Percentiles rank a stretch among this genome's conserved stretches.
phyloP scores from a whole-genome alignment of 208 protist species.

The Leishmania braziliensis region DNA sequence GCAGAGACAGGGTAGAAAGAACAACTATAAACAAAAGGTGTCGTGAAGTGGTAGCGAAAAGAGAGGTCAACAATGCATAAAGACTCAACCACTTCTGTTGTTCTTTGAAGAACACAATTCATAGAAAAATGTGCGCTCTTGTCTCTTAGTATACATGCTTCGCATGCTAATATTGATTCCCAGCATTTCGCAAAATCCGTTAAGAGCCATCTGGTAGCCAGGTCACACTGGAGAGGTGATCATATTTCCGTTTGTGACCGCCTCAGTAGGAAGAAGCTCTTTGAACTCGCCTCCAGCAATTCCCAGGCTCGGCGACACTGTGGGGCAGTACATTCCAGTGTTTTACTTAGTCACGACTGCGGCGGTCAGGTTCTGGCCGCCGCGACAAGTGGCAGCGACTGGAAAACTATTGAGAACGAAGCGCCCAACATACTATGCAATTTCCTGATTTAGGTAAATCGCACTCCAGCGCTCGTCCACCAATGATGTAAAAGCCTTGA shows the following conservation, averaged over 20 bases:
- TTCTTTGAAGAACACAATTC: neutral
- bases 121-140: neutral
- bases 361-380: slow-evolving; percentile 37
- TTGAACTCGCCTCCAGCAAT: slow-evolving; percentile 32
- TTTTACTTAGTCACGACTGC: slow-evolving; percentile 29
- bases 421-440: slow-evolving; percentile 30
- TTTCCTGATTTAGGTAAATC: slow-evolving; percentile 34
- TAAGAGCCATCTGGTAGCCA: slow-evolving; percentile 32
- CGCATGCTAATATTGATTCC: slow-evolving; percentile 12
- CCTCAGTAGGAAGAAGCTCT: slow-evolving; percentile 39
- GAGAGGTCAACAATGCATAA: neutral
- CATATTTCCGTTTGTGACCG: slow-evolving; percentile 36
- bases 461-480: slow-evolving; percentile 37
- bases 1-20: neutral
- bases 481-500: slow-evolving; percentile 37
- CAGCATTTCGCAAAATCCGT: slow-evolving; percentile 29
- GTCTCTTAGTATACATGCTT: neutral
- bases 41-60: neutral
- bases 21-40: slow-evolving; percentile 26
- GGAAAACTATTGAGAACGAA: slow-evolving; percentile 50
- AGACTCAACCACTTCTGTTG: neutral
- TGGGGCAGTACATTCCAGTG: slow-evolving; percentile 41
- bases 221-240: slow-evolving; percentile 39
- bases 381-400: slow-evolving; percentile 37
- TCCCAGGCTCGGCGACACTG: slow-evolving; percentile 34